Percentiles rank a stretch among this genome's conserved stretches.
Conservation (phyloP, 352 stramenopile species). For the Globisporangium abappressorium region DNA sequence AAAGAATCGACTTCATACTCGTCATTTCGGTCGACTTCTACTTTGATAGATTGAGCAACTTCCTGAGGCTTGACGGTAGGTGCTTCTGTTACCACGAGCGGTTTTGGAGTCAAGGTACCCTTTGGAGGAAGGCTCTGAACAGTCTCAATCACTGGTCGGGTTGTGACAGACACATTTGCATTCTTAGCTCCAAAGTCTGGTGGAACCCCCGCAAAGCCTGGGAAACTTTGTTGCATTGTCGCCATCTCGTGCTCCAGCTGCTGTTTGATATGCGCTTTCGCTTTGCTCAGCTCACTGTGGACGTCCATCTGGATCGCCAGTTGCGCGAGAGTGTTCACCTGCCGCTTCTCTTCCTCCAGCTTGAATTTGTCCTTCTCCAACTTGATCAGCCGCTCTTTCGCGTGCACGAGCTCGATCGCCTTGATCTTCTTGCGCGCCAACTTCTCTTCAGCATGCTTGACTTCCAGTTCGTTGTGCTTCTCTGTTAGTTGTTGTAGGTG, state of each 20-base stretch:
- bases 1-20: constrained; percentile 43
- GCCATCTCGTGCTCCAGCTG: constrained; percentile 31
- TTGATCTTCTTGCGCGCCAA: constrained; percentile 43
- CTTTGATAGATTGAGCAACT: background rate
- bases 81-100: background rate
- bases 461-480: constrained; percentile 4
- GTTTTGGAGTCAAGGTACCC: too few relatives aligned
- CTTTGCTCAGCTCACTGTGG: constrained; percentile 19
- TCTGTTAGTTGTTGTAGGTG: constrained; percentile 14
- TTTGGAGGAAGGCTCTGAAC: too few relatives aligned
- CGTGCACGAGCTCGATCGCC: constrained; percentile 32
- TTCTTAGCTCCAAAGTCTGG: background rate
- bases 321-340: constrained; percentile 39
- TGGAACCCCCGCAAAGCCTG: constrained; percentile 13
- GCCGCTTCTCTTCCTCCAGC: constrained; percentile 36
- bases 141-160: background rate
- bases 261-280: constrained; percentile 29
- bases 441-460: constrained; percentile 18
- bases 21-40: constrained; percentile 1
- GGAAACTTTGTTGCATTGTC: constrained; percentile 27
- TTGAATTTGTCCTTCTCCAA: constrained; percentile 32
- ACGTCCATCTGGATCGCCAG: constrained; percentile 39
- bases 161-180: background rate
- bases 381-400: constrained; percentile 32
- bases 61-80: background rate